A percentile compares a stretch with the other conserved stretches of the same genome.
These are phyloP conservation scores for Sclerotinia sclerotiorum DNA, from an alignment of 2,329 filamentous ascomycete species.

Conservation along the genomic window DNA sequence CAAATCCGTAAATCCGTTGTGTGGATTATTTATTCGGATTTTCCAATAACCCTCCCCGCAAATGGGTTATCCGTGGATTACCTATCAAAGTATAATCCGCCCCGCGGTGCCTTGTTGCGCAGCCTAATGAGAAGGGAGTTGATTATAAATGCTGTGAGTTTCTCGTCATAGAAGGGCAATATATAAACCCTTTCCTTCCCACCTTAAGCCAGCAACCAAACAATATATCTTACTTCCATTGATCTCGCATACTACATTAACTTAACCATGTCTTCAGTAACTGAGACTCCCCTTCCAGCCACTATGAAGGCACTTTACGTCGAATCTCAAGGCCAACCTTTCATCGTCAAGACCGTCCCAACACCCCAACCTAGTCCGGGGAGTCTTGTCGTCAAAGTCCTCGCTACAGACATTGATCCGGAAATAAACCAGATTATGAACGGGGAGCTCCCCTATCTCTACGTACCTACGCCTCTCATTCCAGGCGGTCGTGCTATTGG, in stretches of 20 bases:
- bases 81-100: no score
- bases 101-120: no score
- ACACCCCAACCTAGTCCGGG: conserved; percentile 42
- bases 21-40: no score
- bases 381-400: conserved; percentile 44
- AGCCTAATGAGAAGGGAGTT: background rate
- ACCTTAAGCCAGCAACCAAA: background rate
- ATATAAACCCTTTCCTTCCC: background rate
- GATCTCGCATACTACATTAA: background rate
- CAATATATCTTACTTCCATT: background rate
- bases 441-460: conserved; percentile 39
- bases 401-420: conserved; percentile 43
- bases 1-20: no score
- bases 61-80: no score
- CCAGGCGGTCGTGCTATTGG: conserved; percentile 41
- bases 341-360: conserved; percentile 38
- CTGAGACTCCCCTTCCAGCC: background rate
- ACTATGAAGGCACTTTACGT: conserved; percentile 1
- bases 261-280: background rate
- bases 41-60: no score
- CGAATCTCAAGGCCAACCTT: conserved; percentile 25
- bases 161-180: no score
- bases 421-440: conserved; percentile 42
- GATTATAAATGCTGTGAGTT: background rate
- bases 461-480: conserved; percentile 37